Evolutionary conservation across 2,329 filamentous ascomycete genomes (phyloP).

Genomic region (Akanthomyces lecanii): DNA sequence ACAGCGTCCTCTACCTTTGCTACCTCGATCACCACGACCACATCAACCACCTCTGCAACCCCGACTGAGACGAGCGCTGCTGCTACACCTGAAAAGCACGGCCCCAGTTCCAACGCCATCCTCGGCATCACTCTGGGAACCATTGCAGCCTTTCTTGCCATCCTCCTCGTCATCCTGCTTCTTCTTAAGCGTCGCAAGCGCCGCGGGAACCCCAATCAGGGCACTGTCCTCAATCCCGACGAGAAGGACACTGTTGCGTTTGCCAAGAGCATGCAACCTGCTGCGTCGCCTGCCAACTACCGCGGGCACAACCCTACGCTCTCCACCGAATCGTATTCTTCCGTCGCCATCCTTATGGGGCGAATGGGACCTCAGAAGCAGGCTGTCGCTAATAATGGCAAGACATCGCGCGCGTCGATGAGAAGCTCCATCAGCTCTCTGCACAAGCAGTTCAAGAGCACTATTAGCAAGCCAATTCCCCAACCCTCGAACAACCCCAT

Average conservation of each 20-base stretch:
- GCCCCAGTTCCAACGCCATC: conserved; percentile 50
- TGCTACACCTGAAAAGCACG: conserved; percentile 29
- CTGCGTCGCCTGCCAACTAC: conserved; percentile 35
- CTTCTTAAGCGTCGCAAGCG: conserved; percentile 53
- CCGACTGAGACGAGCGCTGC: conserved; percentile 25
- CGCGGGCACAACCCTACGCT: conserved; percentile 49
- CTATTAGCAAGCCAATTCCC: conserved; percentile 58
- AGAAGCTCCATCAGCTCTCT: conserved; percentile 50
- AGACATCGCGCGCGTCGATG: conserved; percentile 50
- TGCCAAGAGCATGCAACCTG: conserved; percentile 38
- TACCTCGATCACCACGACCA: conserved; percentile 25
- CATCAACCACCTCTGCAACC: conserved; percentile 8
- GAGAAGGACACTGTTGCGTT: conserved; percentile 56
- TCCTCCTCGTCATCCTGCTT: conserved; percentile 70
- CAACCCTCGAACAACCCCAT: conserved; percentile 35
- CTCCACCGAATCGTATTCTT: conserved; percentile 57
- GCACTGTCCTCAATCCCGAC: conserved; percentile 43
- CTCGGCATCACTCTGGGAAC: conserved; percentile 78
- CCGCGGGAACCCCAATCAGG: conserved; percentile 36
- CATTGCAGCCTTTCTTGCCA: conserved; percentile 66
- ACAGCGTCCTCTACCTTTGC: conserved; percentile 23
- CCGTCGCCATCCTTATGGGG: conserved; percentile 63
- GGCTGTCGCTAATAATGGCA: conserved; percentile 43
- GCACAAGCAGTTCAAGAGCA: conserved; percentile 59
- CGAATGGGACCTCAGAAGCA: conserved; percentile 47